phyloP scores from a whole-genome alignment of 1,284 basidiomycete genomes.

The Porogramme epimiltina region DNA sequence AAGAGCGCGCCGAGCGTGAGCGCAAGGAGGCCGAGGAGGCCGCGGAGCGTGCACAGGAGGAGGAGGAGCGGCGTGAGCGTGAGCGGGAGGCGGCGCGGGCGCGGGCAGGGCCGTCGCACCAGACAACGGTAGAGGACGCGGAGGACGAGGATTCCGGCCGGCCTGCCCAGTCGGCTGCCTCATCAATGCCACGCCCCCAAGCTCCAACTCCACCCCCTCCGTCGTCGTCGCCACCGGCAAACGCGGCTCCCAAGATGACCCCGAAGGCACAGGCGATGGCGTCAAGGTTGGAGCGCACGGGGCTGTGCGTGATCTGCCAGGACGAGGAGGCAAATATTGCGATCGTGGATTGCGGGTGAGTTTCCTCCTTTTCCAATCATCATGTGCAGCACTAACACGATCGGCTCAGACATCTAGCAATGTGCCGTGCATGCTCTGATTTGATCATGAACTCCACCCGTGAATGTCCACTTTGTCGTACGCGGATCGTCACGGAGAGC shows the following conservation, averaged over 20 bases:
- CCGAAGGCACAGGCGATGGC: conserved; percentile 37
- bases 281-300: conserved; percentile 59
- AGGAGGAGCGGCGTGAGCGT: conserved; percentile 36
- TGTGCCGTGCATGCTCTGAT: conserved; percentile 85
- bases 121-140: background rate
- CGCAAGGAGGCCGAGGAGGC: conserved; percentile 46
- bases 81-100: background rate
- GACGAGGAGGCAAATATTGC: conserved; percentile 91
- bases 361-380: conserved; percentile 16
- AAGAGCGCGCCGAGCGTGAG: conserved; percentile 63
- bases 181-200: too few relatives aligned
- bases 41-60: conserved; percentile 43
- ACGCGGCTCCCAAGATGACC: conserved; percentile 14
- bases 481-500: conserved; percentile 81
- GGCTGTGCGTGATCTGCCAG: conserved; percentile 87
- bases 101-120: background rate
- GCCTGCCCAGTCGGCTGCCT: too few relatives aligned
- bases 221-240: conserved; percentile 28
- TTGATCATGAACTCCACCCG: conserved; percentile 77
- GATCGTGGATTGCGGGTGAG: conserved; percentile 90
- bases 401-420: conserved; percentile 68
- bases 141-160: conserved; percentile 12
- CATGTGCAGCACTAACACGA: background rate
- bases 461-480: conserved; percentile 86
- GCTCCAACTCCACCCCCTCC: too few relatives aligned